A percentile compares a stretch with the other conserved stretches of the same genome.
Evolutionary conservation across 371 early-diverging fungal genomes (phyloP).

Genomic region (Batkoa obscura): DNA sequence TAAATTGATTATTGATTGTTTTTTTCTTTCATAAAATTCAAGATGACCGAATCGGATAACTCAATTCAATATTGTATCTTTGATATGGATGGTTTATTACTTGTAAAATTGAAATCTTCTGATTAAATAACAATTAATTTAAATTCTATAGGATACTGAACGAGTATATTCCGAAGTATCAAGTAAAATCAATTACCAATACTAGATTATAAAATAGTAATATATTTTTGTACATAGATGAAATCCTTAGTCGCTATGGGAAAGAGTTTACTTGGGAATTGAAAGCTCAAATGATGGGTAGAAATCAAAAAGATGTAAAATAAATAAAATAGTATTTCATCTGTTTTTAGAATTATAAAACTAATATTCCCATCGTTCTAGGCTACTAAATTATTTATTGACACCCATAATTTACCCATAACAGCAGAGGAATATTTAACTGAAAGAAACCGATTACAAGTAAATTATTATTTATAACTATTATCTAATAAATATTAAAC

Average conservation of each 20-base stretch:
- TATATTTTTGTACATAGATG: constrained; percentile 14
- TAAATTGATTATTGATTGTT: no score
- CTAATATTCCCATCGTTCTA: constrained; percentile 8
- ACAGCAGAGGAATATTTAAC: constrained; percentile 57
- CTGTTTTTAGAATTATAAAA: no score
- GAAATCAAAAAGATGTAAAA: constrained; percentile 33
- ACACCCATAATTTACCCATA: constrained; percentile 41
- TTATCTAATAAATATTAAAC: neutral
- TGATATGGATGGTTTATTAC: constrained; percentile 66
- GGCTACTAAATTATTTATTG: constrained; percentile 50
- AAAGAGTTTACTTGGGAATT: constrained; percentile 55
- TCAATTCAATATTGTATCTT: constrained; percentile 37
- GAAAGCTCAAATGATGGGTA: constrained; percentile 68
- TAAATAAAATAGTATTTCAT: no score
- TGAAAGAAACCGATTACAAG: constrained; percentile 27
- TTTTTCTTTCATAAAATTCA: no score
- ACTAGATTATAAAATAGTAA: no score
- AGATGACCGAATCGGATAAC: no score
- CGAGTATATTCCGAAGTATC: constrained; percentile 74
- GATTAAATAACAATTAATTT: neutral
- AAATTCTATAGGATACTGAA: constrained; percentile 50
- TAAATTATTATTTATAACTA: constrained; percentile 5
- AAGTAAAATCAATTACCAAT: constrained; percentile 4
- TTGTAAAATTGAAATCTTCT: neutral
- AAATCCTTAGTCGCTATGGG: constrained; percentile 40